Conservation (phyloP, 495 filamentous ascomycete species). For the Neurospora sp. region DNA sequence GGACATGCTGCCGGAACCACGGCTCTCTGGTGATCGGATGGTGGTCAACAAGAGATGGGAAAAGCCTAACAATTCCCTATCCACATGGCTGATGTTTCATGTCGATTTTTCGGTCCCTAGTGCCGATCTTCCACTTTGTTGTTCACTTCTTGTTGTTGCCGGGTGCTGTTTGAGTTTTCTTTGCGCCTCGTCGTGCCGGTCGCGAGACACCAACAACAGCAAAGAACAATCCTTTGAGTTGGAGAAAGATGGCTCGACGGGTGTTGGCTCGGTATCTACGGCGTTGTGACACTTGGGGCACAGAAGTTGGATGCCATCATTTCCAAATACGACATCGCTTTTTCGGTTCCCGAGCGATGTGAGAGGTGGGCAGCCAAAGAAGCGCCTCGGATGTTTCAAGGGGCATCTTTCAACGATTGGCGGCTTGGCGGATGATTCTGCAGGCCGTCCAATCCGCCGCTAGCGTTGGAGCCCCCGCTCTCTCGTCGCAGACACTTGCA, state of each 20-base stretch:
- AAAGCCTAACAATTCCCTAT: neutral
- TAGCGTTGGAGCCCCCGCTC: neutral
- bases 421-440: neutral
- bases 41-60: neutral
- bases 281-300: neutral
- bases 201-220: neutral
- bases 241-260: neutral
- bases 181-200: neutral
- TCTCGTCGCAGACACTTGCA: neutral
- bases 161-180: neutral
- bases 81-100: neutral
- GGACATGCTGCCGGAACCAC: neutral
- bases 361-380: conserved; percentile 8
- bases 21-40: neutral
- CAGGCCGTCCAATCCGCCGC: conserved; percentile 14
- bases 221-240: neutral
- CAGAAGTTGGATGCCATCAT: neutral
- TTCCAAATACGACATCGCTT: neutral
- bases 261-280: neutral
- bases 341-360: neutral
- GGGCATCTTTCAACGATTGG: conserved; percentile 13
- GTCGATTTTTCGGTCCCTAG: neutral
- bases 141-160: neutral
- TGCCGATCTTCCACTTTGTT: neutral
- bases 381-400: conserved; percentile 20